phyloP scores from a whole-genome alignment of 805 yeast genomes.

The Suhomyces prunicola region DNA sequence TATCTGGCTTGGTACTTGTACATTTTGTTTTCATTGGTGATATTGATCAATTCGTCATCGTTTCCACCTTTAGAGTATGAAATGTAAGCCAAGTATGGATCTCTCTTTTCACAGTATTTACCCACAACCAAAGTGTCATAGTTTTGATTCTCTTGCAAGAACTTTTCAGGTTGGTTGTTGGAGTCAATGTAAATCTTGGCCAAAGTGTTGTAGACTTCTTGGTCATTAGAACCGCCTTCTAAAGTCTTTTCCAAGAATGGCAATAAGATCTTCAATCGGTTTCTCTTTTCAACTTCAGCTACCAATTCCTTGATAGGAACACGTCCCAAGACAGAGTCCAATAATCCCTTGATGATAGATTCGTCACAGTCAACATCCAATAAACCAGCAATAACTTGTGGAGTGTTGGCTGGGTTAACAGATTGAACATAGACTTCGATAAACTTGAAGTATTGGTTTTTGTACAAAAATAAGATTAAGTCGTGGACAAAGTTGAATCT shows the following conservation, averaged over 20 bases:
- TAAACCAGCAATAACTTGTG: slow-evolving; percentile 94
- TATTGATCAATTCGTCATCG: slow-evolving; percentile 82
- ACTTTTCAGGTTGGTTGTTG: slow-evolving; percentile 95
- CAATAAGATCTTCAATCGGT: slow-evolving; percentile 82
- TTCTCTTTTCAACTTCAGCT: slow-evolving; percentile 93
- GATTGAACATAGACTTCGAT: slow-evolving; percentile 98
- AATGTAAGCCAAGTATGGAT: slow-evolving; percentile 95
- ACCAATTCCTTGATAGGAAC: slow-evolving; percentile 90
- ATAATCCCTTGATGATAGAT: slow-evolving; percentile 70
- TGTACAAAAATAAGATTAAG: slow-evolving; percentile 87
- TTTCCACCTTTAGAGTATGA: slow-evolving; percentile 95
- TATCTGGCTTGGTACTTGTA: slow-evolving; percentile 99
- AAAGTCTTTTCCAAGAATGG: slow-evolving; percentile 92
- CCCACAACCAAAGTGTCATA: slow-evolving; percentile 96
- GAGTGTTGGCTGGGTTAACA: slow-evolving; percentile 93
- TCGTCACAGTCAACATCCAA: slow-evolving; percentile 98
- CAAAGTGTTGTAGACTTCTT: slow-evolving; percentile 88
- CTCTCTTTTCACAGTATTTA: slow-evolving; percentile 98
- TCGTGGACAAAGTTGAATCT: slow-evolving; percentile 90
- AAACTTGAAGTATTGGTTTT: slow-evolving; percentile 91
- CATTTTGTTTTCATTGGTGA: slow-evolving; percentile 97
- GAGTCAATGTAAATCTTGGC: slow-evolving; percentile 98
- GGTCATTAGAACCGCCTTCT: slow-evolving; percentile 80
- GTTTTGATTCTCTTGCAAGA: slow-evolving; percentile 82
- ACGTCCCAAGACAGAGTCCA: slow-evolving; percentile 86